Conservation (phyloP, 768 basidiomycete species). For the Pholiota conissans region DNA sequence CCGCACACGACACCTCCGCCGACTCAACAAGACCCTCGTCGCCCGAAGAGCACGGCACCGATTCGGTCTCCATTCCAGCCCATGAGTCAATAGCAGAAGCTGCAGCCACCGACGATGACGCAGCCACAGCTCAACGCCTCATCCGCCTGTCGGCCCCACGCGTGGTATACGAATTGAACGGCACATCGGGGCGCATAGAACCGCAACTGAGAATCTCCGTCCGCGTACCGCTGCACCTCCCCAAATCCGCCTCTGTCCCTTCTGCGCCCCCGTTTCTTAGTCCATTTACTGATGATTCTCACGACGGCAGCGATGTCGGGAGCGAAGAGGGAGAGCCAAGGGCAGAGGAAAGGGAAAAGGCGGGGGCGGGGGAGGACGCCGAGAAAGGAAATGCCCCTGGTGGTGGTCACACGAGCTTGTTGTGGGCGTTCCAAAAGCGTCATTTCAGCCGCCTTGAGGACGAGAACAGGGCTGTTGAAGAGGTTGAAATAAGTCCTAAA, state of each 20-base stretch:
- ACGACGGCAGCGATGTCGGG: slow-evolving; percentile 12
- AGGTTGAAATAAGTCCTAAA: neutral
- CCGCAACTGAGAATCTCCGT: slow-evolving; percentile 59
- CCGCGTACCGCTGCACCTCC: slow-evolving; percentile 12
- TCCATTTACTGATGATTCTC: neutral
- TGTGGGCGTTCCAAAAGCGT: slow-evolving; percentile 20
- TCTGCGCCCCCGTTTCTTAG: neutral
- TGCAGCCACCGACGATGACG: neutral
- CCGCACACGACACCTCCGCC: too few relatives aligned
- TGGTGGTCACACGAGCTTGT: slow-evolving; percentile 16
- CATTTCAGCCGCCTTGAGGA: slow-evolving; percentile 6
- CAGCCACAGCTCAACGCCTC: neutral
- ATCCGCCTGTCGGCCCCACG: slow-evolving; percentile 8
- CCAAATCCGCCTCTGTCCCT: neutral
- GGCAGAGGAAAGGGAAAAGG: too few relatives aligned
- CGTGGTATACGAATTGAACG: slow-evolving; percentile 59
- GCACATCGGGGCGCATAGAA: slow-evolving; percentile 46
- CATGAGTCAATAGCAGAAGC: neutral
- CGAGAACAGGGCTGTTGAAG: neutral
- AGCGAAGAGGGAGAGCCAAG: slow-evolving; percentile 8
- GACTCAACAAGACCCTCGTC: neutral
- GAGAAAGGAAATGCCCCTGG: neutral
- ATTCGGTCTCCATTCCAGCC: too few relatives aligned
- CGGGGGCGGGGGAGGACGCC: slow-evolving; percentile 1
- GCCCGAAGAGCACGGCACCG: slow-evolving; percentile 4